Base-by-base conservation (phyloP, 2,329 filamentous ascomycete species). In the Microdochium trichocladiopsis region DNA sequence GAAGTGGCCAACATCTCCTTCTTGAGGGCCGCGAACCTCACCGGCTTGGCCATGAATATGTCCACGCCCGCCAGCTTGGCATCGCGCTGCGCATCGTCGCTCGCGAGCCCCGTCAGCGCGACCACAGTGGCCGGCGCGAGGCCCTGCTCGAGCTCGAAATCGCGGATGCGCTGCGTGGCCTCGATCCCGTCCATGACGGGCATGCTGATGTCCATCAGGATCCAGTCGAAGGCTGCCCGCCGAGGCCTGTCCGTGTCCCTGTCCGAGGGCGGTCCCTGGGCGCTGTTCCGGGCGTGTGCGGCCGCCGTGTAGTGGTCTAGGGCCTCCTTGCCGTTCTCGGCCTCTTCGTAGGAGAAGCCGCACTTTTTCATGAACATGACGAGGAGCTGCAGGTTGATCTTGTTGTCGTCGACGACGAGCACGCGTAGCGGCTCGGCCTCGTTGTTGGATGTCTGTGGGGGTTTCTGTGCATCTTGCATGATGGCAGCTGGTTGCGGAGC, bases 61-160 rank as follows among this genome's bases (percentile, higher is more conserved):
- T 80, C 75, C 21, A 79, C 70, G 0, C 41, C 41, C 12, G 41
- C 41, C 9, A 18, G 16, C 41, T 45, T 72, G 0, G 78, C 77
- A 54, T 80, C 75, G 36, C 72, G 68, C 49, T 74, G 69, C 1
- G 75, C 75, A 50, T 72, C 72, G 1, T 70, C 68, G 49, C 73
- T 77, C 1, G 76, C 78, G 22, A 80, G 63, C 0, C 77, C 78
- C 1, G 78, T 80, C 23, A 81, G 60, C 0, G 78, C 78, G 47
- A 81, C 75, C 25, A 81, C 72, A 0, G 69, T 73, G 0, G 74
- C 71, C 1, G 70, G 70, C 2, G 64, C 57, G 2, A 74, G 56
- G 1, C 62, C 64, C 11, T 70, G 63, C 4, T 74, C 69, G 3
- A 66, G 64, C 55, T 68, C 65, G 12, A 63, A 52, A 22, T 51